Base-by-base conservation (phyloP, 768 basidiomycete species). In the Phlegmacium glaucopus region DNA sequence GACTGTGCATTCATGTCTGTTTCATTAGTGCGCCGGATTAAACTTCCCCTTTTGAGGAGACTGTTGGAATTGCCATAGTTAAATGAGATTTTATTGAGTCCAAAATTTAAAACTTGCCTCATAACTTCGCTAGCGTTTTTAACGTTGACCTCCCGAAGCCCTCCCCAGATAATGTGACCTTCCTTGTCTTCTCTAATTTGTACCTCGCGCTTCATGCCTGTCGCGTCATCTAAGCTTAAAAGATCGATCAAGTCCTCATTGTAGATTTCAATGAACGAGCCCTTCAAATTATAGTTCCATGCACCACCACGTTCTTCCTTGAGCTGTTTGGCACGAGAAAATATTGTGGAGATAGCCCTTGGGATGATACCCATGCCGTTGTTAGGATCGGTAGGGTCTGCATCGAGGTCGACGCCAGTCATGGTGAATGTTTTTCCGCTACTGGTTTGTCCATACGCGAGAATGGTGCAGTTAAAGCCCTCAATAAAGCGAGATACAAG, bases 1-100 rank as follows among this genome's bases (percentile, higher is more conserved):
- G 90, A 94, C 65, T 96, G 93, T 18, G 95, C 92, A 64, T 99
- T 99, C 95, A 98, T 97, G 61, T 93, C 91, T 27, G 96, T 99
- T 66, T 94, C 91, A 53, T 95, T 94, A 9, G 96, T 98, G 46
- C 94, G 83, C 26, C 96, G 80, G 36, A 95, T 87, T 12, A 90
- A 79, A 7, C 93, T 87, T 15, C 96, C 96, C 55, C 90, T 84
- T 52, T 87, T 85, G 47, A 99, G 82, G 45, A 94, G 80, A 61
- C 90, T 93, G 58, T 44, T 22, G 22, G 49, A 30, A 51, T 61
- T 36, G 37, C 25, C 39, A 32, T 45, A 54, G 55, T 55, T 56
- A 50, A 61, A 15, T 26, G 36, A 9, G 26, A 25, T 27, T 16
- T 22, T 18, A 35, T 47, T 25, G 29, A 42, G 35, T 29, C 32